These are phyloP conservation scores for Boletus huronensis DNA, from an alignment of 768 basidiomycete genomes.

Conservation along the genomic window DNA sequence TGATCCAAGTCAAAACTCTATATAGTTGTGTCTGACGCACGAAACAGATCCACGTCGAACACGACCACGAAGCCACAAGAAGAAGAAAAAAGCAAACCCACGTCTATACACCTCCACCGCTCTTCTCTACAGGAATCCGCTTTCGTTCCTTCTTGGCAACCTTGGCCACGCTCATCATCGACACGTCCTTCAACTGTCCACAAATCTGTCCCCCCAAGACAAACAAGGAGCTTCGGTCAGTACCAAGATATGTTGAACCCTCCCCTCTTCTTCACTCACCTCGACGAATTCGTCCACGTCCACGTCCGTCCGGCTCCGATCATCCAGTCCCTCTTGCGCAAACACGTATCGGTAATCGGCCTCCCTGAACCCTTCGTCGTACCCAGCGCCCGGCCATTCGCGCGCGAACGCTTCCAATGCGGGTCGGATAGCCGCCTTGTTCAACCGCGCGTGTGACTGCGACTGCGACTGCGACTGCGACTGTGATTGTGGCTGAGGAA, in stretches of 20 bases:
- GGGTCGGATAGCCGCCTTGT: constrained; percentile 38
- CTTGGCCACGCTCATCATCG: constrained; percentile 41
- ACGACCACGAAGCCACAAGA: not conserved
- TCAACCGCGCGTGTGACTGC: constrained; percentile 19
- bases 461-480: too few species aligned
- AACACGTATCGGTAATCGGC: constrained; percentile 76
- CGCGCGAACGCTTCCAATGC: constrained; percentile 43
- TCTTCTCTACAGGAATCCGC: constrained; percentile 46
- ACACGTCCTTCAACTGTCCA: constrained; percentile 66
- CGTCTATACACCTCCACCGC: constrained; percentile 29
- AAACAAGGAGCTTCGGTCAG: not conserved
- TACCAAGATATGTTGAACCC: constrained; percentile 32
- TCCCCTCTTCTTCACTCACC: constrained; percentile 32
- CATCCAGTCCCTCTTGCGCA: constrained; percentile 65
- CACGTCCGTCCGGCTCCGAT: constrained; percentile 42
- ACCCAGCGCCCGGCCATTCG: constrained; percentile 39
- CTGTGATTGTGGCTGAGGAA: too few species aligned
- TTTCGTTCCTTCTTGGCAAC: constrained; percentile 36
- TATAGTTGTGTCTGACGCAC: too few species aligned
- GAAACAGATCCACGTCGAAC: too few species aligned
- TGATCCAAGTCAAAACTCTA: too few species aligned
- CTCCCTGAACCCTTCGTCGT: constrained; percentile 55
- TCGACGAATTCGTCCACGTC: constrained; percentile 87
- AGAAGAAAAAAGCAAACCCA: not conserved
- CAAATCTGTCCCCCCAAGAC: constrained; percentile 53